phyloP scores from a whole-genome alignment of 2,329 filamentous ascomycete genomes.

The Coniochaeta sp. region DNA sequence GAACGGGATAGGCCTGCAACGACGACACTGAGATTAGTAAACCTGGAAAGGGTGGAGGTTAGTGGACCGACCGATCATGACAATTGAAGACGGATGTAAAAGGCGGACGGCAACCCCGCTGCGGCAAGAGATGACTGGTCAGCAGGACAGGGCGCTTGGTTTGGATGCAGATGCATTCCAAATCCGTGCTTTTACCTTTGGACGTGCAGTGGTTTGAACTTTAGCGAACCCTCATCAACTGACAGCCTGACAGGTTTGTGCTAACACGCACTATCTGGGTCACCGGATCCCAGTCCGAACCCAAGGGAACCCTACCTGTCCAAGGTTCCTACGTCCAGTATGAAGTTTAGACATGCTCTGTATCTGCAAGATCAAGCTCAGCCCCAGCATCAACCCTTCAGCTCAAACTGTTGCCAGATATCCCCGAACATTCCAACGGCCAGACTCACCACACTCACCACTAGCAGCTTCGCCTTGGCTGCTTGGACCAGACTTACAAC shows the following conservation, averaged over 20 bases:
- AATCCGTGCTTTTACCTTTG: neutral
- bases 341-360: neutral
- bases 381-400: neutral
- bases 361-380: neutral
- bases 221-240: neutral
- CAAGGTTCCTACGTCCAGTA: neutral
- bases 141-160: neutral
- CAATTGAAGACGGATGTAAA: neutral
- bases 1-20: too few species aligned
- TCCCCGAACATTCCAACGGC: neutral
- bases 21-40: too few species aligned
- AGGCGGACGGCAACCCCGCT: neutral
- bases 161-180: neutral
- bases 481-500: neutral
- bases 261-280: neutral
- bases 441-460: neutral
- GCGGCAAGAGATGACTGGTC: neutral
- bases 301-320: too few species aligned
- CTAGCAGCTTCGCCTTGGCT: neutral
- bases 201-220: neutral
- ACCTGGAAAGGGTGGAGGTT: neutral
- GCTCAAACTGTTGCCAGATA: neutral
- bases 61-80: neutral
- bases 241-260: neutral
- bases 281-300: neutral